phyloP scores from a whole-genome alignment of 148 eudicot species.

The Selenicereus undatus region DNA sequence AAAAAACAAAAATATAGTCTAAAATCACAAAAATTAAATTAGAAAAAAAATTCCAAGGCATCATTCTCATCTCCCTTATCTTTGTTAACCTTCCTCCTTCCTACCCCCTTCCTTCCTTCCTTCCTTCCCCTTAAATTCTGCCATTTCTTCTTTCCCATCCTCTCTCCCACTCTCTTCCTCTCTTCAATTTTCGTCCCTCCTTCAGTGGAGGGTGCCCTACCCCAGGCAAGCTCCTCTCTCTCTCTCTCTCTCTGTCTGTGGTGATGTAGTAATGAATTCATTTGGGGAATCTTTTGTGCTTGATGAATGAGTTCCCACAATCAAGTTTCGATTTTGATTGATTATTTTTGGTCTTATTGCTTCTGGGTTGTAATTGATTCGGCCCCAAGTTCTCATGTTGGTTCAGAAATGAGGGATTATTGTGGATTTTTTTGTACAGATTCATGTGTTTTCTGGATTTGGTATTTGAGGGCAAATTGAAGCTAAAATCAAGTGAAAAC shows the following conservation, averaged over 20 bases:
- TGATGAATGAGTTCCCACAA: not conserved
- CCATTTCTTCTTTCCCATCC: not conserved
- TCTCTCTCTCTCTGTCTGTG: not conserved
- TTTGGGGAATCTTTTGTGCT: not conserved
- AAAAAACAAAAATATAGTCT: no score
- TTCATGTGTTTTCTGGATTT: not conserved
- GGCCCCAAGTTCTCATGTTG: not conserved
- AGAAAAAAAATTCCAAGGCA: not conserved
- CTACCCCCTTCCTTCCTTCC: not conserved
- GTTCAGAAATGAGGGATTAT: not conserved
- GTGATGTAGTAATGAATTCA: not conserved
- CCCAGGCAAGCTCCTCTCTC: slow-evolving; percentile 9
- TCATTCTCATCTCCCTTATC: not conserved
- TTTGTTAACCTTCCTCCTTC: not conserved
- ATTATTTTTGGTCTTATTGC: not conserved
- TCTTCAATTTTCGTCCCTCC: not conserved
- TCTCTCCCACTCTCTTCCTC: not conserved
- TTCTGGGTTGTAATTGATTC: not conserved
- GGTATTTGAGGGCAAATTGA: not conserved
- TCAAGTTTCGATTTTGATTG: not conserved
- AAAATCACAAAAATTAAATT: not conserved
- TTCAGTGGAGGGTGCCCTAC: not conserved
- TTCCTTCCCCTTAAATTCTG: not conserved
- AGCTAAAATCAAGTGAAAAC: no score
- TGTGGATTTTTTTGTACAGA: not conserved